Evolutionary conservation across 257 asterid species (phyloP), one percentile per base, ranked within the genome.

Genomic region (Nicotiana obtusifolia): DNA sequence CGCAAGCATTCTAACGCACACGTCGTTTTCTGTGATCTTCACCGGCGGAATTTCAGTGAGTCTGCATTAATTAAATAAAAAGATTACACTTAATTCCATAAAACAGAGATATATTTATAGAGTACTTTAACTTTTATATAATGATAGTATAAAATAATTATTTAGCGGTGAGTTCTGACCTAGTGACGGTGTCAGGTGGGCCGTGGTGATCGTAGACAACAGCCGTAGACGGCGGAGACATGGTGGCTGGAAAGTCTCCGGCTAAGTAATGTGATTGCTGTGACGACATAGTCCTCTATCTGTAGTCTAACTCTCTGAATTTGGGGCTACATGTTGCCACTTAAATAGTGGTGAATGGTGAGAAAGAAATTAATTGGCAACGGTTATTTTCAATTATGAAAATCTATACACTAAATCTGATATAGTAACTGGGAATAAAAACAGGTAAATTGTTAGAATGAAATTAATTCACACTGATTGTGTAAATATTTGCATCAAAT

Each of bases 1-100:
- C 10, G 99, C 98, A 44, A 96, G 93, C 97, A 96, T 94, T 89
- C 89, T 88, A 82, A 96, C 99, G 83, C 99, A 96, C 17, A 92
- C 91, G 22, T 96, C 98, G 10, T 89, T 79, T 17, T 92, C 93
- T 69, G 86, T 91, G 0, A 94, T 90, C 47, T 92, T 94, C 82
- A 85, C 85, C 8, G 97, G 93, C 10, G 97, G 91, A 33, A 94
- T 83, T 64, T 91, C 91, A 14, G 80, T 84, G 65, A 96, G 69
- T 88, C 92, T 89, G 87, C 89, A 91, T 41, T 16, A 49, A 49
- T 41, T 20, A 10, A 19, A 20, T 16, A 10, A 35, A 77, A 7
- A 11, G n/a, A n/a, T 1, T 33, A 11, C 52, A 67, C 24, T 24
- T 26, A 30, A 68, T 20, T 10, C 56, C 56, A 52, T 52, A 52